These are phyloP conservation scores for Boletus mariae DNA, from an alignment of 1,284 basidiomycete species.

Conservation along the genomic window DNA sequence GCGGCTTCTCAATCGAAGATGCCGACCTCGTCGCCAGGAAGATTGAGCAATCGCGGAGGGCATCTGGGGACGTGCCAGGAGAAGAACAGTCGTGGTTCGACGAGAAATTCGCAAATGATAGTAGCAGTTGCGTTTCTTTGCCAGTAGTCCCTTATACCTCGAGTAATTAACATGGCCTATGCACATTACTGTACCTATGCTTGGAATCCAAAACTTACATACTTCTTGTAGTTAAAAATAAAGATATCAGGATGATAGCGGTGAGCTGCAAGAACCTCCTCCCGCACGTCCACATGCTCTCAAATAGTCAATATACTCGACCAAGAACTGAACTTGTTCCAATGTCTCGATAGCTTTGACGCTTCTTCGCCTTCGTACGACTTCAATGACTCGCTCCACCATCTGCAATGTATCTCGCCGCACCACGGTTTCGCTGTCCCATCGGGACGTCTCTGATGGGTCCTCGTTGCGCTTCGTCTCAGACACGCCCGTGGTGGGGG, in stretches of 20 bases:
- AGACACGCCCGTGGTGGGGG: neutral
- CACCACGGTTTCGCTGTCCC: conserved; percentile 28
- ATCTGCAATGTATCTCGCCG: conserved; percentile 54
- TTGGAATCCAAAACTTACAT: neutral
- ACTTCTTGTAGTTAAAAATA: conserved; percentile 6
- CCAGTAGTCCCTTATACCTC: conserved; percentile 7
- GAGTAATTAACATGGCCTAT: conserved; percentile 1
- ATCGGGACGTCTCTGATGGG: conserved; percentile 1
- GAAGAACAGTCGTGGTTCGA: conserved; percentile 21
- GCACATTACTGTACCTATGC: conserved; percentile 1
- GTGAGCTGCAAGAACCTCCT: neutral
- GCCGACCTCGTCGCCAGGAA: conserved; percentile 18
- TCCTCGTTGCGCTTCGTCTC: conserved; percentile 11
- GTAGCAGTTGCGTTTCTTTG: conserved; percentile 13
- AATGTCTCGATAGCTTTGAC: conserved; percentile 87
- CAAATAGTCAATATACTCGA: conserved; percentile 74
- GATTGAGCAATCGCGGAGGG: conserved; percentile 17
- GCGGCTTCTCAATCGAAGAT: conserved; percentile 24
- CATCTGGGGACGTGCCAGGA: conserved; percentile 3
- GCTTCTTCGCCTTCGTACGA: conserved; percentile 74
- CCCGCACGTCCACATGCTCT: conserved; percentile 25
- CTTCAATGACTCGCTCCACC: conserved; percentile 69
- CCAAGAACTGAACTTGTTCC: conserved; percentile 86
- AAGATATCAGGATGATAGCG: neutral
- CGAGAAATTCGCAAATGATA: conserved; percentile 17